Percentiles rank a stretch among this genome's conserved stretches.
Evolutionary conservation across 2,329 filamentous ascomycete genomes (phyloP).

Genomic region (Trichoderma semiorbis): DNA sequence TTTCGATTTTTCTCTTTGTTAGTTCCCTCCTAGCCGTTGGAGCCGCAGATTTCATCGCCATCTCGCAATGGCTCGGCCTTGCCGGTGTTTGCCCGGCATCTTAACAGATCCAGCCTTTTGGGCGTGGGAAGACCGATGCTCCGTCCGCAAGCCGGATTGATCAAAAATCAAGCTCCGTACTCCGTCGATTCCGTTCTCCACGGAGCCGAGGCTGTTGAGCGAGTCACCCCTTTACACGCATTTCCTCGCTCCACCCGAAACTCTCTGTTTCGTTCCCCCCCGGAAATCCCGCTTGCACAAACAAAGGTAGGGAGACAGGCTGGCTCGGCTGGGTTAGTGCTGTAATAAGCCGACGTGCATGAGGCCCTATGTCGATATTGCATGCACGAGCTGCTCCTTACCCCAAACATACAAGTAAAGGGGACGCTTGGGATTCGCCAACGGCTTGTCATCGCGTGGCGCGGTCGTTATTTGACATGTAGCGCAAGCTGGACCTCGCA

Average conservation of each 20-base stretch:
- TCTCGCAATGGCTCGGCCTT: background rate
- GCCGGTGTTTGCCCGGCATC: slow-evolving; percentile 4
- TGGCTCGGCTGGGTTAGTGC: background rate
- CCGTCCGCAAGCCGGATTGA: background rate
- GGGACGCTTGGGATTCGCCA: slow-evolving; percentile 9
- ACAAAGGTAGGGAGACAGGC: background rate
- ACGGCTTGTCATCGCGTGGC: slow-evolving; percentile 4
- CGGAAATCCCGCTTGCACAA: slow-evolving; percentile 6
- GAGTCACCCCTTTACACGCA: slow-evolving; percentile 6
- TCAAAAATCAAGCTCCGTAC: background rate
- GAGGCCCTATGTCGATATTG: background rate
- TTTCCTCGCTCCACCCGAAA: background rate
- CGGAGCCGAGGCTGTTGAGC: slow-evolving; percentile 7
- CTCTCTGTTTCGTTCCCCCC: background rate
- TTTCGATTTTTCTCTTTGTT: background rate
- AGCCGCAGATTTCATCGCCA: background rate
- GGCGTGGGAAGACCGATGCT: background rate
- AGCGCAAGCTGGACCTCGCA: background rate
- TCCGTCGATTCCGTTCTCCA: background rate
- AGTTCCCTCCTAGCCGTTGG: background rate
- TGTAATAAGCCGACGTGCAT: slow-evolving; percentile 8
- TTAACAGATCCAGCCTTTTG: background rate
- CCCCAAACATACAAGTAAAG: slow-evolving; percentile 4
- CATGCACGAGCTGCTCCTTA: background rate
- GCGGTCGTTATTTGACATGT: background rate